Evolutionary conservation across 805 yeast species (phyloP).

Genomic region (Starmerella bombicola): DNA sequence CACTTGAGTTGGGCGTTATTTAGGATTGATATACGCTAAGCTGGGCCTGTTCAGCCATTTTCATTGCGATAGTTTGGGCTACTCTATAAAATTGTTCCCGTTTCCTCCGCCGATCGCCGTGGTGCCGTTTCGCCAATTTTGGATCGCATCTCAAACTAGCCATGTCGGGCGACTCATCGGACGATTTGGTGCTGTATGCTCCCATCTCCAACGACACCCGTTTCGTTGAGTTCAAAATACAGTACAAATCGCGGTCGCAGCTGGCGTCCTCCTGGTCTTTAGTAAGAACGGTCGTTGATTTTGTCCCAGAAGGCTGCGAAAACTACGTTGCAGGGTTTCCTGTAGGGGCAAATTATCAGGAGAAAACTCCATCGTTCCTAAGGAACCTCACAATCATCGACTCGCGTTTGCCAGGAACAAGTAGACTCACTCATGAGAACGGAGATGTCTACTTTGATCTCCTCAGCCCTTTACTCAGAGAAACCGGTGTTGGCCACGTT

Average conservation of each 20-base stretch:
- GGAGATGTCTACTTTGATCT: conserved; percentile 24
- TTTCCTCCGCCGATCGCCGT: too few species aligned
- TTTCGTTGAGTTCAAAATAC: conserved; percentile 11
- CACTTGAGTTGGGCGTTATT: too few species aligned
- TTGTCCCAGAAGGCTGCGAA: conserved; percentile 4
- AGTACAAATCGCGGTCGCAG: background rate
- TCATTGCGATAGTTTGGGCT: too few species aligned
- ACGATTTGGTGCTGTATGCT: conserved; percentile 8
- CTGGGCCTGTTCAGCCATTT: too few species aligned
- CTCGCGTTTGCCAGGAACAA: conserved; percentile 27
- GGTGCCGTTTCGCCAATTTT: too few species aligned
- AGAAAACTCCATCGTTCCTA: conserved; percentile 21
- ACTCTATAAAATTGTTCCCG: too few species aligned
- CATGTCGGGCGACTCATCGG: background rate
- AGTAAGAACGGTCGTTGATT: conserved; percentile 7
- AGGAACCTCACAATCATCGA: conserved; percentile 28
- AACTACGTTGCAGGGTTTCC: conserved; percentile 13
- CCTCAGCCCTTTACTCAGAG: conserved; percentile 28
- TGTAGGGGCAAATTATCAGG: conserved; percentile 10
- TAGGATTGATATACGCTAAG: too few species aligned
- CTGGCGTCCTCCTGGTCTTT: conserved; percentile 9
- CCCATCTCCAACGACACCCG: conserved; percentile 8
- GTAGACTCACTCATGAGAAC: conserved; percentile 1
- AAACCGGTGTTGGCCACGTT: conserved; percentile 27
- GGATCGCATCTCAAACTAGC: too few species aligned